Conservation (phyloP, 2,329 filamentous ascomycete genomes). For the Epichloe hybrida region DNA sequence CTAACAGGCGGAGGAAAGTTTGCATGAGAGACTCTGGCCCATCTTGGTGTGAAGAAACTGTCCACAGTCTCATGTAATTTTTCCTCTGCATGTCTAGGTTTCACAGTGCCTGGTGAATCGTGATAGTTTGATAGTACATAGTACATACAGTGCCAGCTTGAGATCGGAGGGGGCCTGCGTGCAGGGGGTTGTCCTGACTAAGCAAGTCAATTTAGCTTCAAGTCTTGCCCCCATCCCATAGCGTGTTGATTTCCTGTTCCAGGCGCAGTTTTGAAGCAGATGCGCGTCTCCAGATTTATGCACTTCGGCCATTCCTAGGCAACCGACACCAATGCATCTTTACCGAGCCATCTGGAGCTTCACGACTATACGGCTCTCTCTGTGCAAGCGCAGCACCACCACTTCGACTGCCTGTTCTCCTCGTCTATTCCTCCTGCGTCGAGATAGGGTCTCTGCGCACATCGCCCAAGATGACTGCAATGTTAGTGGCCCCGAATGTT, state of each 20-base stretch:
- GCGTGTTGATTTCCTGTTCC: too few relatives aligned
- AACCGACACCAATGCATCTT: neutral
- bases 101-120: too few relatives aligned
- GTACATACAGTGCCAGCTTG: too few relatives aligned
- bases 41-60: too few relatives aligned
- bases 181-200: neutral
- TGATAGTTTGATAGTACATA: too few relatives aligned
- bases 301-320: neutral
- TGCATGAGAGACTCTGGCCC: too few relatives aligned
- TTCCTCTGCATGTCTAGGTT: too few relatives aligned
- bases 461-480: conserved; percentile 22
- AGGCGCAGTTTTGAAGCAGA: neutral
- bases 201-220: conserved; percentile 3
- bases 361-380: neutral
- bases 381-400: neutral
- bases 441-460: neutral
- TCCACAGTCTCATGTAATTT: too few relatives aligned
- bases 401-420: neutral
- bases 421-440: neutral
- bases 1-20: too few relatives aligned
- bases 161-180: too few relatives aligned
- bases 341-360: neutral
- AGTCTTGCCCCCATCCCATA: neutral
- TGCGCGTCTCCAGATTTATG: conserved; percentile 1
- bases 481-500: conserved; percentile 16